Evolutionary conservation across 23 red algal species (phyloP).

Genomic region (Gracilariopsis chorda): DNA sequence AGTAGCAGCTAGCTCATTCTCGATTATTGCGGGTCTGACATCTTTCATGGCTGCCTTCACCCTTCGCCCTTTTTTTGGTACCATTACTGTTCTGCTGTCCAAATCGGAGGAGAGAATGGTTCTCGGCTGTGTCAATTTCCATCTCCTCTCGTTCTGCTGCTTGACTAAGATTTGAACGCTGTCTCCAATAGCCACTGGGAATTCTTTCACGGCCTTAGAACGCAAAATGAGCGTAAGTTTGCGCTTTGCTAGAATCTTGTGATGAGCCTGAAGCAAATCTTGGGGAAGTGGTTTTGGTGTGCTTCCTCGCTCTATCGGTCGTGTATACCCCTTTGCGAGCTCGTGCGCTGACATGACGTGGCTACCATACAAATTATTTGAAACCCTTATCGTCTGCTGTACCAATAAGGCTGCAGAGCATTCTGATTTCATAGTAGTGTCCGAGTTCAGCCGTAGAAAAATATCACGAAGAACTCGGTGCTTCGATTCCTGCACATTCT

Average conservation of each 20-base stretch:
- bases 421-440: background rate
- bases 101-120: background rate
- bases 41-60: conserved; percentile 16
- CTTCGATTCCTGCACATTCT: conserved; percentile 31
- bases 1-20: background rate
- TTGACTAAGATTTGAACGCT: conserved; percentile 7
- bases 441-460: background rate
- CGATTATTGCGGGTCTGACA: background rate
- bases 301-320: background rate
- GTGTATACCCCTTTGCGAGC: conserved; percentile 17
- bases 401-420: background rate
- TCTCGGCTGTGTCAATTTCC: background rate
- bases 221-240: conserved; percentile 17
- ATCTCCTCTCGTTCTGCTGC: conserved; percentile 11
- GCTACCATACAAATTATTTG: conserved; percentile 3
- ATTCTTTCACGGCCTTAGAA: background rate
- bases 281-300: background rate
- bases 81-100: background rate
- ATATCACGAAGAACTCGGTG: background rate
- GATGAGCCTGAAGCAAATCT: background rate
- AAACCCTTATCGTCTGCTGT: background rate
- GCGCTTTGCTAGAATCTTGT: background rate
- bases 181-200: background rate
- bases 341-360: background rate
- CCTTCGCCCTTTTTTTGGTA: background rate